phyloP scores from a whole-genome alignment of 1,284 basidiomycete species.

The Hemileia vastatrix region DNA sequence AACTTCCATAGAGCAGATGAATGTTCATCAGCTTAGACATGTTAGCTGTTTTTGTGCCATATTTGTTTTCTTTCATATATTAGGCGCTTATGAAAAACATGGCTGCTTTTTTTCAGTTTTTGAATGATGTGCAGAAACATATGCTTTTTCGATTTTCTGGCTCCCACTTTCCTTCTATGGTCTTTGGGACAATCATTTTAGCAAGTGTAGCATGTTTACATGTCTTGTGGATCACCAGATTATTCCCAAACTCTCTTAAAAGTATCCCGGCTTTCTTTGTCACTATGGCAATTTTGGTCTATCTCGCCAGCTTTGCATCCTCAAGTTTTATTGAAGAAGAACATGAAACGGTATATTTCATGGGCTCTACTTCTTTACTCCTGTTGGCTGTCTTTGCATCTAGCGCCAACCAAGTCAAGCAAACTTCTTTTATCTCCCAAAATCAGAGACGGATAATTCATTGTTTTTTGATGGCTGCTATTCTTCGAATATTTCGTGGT shows the following conservation, averaged over 20 bases:
- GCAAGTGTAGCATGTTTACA: not conserved
- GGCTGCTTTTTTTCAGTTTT: constrained; percentile 22
- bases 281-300: constrained; percentile 3
- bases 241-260: not conserved
- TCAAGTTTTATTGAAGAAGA: constrained; percentile 34
- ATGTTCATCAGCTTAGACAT: no score
- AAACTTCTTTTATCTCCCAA: not conserved
- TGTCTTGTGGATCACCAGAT: no score
- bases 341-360: constrained; percentile 31
- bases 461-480: not conserved
- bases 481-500: constrained; percentile 24
- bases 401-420: not conserved
- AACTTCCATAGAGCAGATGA: no score
- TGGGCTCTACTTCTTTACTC: constrained; percentile 5
- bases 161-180: constrained; percentile 17
- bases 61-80: no score
- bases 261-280: not conserved
- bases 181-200: constrained; percentile 7
- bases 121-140: constrained; percentile 22
- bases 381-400: not conserved
- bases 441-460: not conserved
- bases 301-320: constrained; percentile 25
- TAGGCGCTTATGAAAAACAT: no score
- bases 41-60: no score
- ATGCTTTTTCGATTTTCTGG: constrained; percentile 26